Evolutionary conservation across 352 stramenopile genomes (phyloP).

Genomic region (Globisporangium polare): DNA sequence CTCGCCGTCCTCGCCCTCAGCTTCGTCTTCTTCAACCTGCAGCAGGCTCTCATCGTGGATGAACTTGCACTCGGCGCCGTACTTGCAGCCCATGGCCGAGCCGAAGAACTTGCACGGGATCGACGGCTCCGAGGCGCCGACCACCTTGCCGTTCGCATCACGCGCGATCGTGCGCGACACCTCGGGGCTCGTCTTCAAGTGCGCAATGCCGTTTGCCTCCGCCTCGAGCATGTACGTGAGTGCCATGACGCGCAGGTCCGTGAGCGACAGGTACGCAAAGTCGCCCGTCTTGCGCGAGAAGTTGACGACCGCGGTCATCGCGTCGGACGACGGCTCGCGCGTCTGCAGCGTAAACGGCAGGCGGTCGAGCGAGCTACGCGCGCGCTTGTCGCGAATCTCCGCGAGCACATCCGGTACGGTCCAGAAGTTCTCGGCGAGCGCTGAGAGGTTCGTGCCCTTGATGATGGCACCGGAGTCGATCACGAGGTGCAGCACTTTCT

Average conservation of each 20-base stretch:
- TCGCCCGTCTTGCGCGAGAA: conserved; percentile 86
- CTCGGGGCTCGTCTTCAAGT: conserved; percentile 71
- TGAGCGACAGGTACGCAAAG: conserved; percentile 81
- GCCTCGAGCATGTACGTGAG: conserved; percentile 84
- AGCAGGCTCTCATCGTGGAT: conserved; percentile 57
- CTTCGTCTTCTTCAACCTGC: conserved; percentile 8
- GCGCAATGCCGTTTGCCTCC: conserved; percentile 60
- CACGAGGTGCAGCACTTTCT: conserved; percentile 78
- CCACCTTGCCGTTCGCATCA: conserved; percentile 62
- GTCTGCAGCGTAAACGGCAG: conserved; percentile 76
- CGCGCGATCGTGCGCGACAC: conserved; percentile 61
- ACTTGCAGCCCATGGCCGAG: conserved; percentile 76
- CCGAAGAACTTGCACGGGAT: conserved; percentile 81
- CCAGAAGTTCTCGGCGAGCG: conserved; percentile 86
- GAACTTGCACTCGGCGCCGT: conserved; percentile 76
- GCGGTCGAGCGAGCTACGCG: conserved; percentile 59
- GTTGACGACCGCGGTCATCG: conserved; percentile 73
- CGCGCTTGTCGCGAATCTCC: conserved; percentile 83
- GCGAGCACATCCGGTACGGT: conserved; percentile 80
- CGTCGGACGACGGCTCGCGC: conserved; percentile 74
- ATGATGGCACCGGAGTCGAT: conserved; percentile 88
- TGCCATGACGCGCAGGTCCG: conserved; percentile 85
- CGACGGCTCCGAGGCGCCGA: conserved; percentile 36
- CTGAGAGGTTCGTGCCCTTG: conserved; percentile 74
- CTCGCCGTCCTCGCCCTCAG: conserved; percentile 12